Evolutionary conservation across 75 land plant genomes (phyloP), one percentile per base, ranked within the genome.

Genomic region (Chamaecyparis obtusa): DNA sequence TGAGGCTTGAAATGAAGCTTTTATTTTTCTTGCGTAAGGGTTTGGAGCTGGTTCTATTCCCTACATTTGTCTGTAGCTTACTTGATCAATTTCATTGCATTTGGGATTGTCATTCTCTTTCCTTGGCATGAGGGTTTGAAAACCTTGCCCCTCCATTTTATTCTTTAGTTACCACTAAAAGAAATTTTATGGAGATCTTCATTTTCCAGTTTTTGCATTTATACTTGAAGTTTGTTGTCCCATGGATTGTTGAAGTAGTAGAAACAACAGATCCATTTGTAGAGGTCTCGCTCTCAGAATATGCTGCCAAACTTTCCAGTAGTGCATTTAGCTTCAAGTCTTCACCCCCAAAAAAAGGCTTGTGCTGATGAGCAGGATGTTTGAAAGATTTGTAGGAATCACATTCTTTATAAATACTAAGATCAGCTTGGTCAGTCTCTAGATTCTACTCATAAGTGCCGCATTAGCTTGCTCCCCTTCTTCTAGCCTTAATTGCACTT

Each of bases 381-480:
- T 93, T 86, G 87, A 75, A 55, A 94, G 67, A 83, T 83, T 88
- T 54, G 89, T 88, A 64, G 94, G 93, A 85, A 93, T 90, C 1
- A 93, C 84, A 84, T 91, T 96, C 82, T 96, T 96, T 19, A 96
- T 87, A 36, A 96, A 96, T 74, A 96, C 97, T 44, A 96, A 92
- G 83, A 96, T 96, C 24, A 96, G 94, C 84, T 96, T 95, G 0
- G 96, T 95, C 36, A 95, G 90, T 85, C 96, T 91, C 85, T 96
- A 96, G 32, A 96, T 96, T 90, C 97, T 95, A 56, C 97, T 93
- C 94, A 95, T 92, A 16, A 96, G 88, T 76, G 96, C 96, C 87
- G 92, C 97, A 74, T 96, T 96, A 54, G 93, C 94, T 88, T 96
- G 96, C 86, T 94, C 97, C 89, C 95, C 98, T 85, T 95, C 98